A percentile compares a stretch with the other conserved stretches of the same genome.
Conservation (phyloP, 2,329 filamentous ascomycete genomes). For the Scytalidium sp. region DNA sequence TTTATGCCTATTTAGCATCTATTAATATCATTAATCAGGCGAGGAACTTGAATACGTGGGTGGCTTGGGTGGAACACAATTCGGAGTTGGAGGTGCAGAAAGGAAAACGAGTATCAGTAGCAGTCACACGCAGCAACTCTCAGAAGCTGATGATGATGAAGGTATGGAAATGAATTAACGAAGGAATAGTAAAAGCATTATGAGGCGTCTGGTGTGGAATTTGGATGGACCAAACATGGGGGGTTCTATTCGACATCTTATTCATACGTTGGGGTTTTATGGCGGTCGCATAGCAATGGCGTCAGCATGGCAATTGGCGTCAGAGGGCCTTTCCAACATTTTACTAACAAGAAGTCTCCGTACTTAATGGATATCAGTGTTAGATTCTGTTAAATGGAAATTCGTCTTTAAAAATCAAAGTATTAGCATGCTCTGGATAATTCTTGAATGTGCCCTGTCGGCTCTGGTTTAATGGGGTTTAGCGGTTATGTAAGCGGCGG, state of each 20-base stretch:
- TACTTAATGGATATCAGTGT: neutral
- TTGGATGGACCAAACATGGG: neutral
- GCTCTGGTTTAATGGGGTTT: neutral
- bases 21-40: slow-evolving; percentile 20
- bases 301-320: too few species aligned
- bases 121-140: slow-evolving; percentile 53
- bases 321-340: neutral
- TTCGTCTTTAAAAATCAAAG: neutral
- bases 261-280: neutral
- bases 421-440: too few species aligned
- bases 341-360: neutral
- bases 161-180: slow-evolving; percentile 53
- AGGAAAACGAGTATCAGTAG: slow-evolving; percentile 61
- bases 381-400: neutral
- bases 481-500: neutral
- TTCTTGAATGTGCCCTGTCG: neutral
- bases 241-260: neutral
- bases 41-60: slow-evolving; percentile 39
- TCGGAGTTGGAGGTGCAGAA: slow-evolving; percentile 40
- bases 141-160: slow-evolving; percentile 58
- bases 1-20: slow-evolving; percentile 8
- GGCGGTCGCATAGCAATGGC: neutral
- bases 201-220: slow-evolving; percentile 1
- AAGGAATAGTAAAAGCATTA: neutral
- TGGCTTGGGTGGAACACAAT: slow-evolving; percentile 46